Conservation (phyloP, 768 basidiomycete species). For the Boletus rubescentipes region DNA sequence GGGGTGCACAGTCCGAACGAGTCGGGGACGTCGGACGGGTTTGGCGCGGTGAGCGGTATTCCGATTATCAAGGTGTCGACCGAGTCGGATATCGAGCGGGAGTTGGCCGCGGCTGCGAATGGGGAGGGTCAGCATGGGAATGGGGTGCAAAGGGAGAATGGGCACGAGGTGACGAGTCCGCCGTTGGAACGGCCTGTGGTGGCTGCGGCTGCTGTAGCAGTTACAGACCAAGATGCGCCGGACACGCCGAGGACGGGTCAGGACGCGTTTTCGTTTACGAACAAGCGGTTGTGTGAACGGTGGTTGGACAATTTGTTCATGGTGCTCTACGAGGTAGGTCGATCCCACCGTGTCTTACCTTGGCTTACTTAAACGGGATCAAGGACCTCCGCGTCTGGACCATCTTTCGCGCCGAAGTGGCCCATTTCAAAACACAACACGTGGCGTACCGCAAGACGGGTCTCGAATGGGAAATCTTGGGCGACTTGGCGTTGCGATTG, state of each 20-base stretch:
- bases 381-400: slow-evolving; percentile 97
- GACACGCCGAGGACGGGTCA: slow-evolving; percentile 32
- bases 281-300: slow-evolving; percentile 93
- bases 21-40: slow-evolving; percentile 29
- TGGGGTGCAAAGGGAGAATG: slow-evolving; percentile 17
- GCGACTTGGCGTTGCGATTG: slow-evolving; percentile 88
- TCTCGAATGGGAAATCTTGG: slow-evolving; percentile 97
- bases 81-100: slow-evolving; percentile 58
- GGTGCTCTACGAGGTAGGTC: slow-evolving; percentile 90
- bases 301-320: slow-evolving; percentile 99
- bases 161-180: slow-evolving; percentile 23
- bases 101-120: slow-evolving; percentile 31
- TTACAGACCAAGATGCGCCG: slow-evolving; percentile 20
- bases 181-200: slow-evolving; percentile 43
- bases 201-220: slow-evolving; percentile 38
- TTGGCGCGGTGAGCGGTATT: slow-evolving; percentile 30
- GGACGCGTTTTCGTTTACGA: slow-evolving; percentile 88
- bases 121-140: neutral
- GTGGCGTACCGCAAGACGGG: slow-evolving; percentile 97
- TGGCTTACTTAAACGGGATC: no score
- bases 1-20: slow-evolving; percentile 45
- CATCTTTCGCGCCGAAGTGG: slow-evolving; percentile 97
- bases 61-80: slow-evolving; percentile 79
- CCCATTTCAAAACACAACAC: slow-evolving; percentile 98
- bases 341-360: neutral